Conservation (phyloP, 164 flowering plant genomes). For the Magnolia changhungtana region DNA sequence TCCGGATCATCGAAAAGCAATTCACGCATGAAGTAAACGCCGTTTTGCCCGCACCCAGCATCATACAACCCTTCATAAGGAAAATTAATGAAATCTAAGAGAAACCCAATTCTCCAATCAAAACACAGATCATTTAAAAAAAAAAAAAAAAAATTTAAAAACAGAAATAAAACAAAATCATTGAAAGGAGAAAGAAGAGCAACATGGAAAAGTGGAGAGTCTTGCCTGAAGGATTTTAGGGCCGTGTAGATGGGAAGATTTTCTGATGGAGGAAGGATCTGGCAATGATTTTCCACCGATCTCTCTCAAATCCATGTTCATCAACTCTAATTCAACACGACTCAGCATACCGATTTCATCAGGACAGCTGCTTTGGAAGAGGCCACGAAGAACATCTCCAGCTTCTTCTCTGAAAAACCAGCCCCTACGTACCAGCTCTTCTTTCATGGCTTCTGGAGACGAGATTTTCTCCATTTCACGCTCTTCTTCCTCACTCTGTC, state of each 20-base stretch:
- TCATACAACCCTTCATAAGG: too few relatives aligned
- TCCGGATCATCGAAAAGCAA: too few relatives aligned
- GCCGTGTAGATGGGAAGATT: conserved; percentile 51
- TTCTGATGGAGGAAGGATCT: conserved; percentile 42
- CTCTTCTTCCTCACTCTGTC: conserved; percentile 24
- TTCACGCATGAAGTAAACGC: too few relatives aligned
- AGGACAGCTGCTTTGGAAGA: conserved; percentile 32
- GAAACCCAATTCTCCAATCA: conserved; percentile 4
- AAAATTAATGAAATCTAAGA: not conserved
- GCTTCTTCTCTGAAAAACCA: conserved; percentile 62
- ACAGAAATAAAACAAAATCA: not conserved
- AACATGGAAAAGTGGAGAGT: not conserved
- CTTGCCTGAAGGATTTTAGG: conserved; percentile 79
- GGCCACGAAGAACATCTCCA: conserved; percentile 29
- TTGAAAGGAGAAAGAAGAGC: not conserved
- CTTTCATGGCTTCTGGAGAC: conserved; percentile 26
- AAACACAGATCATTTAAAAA: not conserved
- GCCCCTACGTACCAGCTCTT: conserved; percentile 55
- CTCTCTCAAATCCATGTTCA: conserved; percentile 62
- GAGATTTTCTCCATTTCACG: conserved; percentile 10
- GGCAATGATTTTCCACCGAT: conserved; percentile 77
- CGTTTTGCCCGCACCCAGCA: too few relatives aligned
- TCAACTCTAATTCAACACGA: conserved; percentile 59
- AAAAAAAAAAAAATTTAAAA: not conserved
- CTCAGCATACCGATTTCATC: conserved; percentile 24